These are phyloP conservation scores for Besnoitia besnoiti DNA, from an alignment of 169 alveolate species.

Conservation along the genomic window DNA sequence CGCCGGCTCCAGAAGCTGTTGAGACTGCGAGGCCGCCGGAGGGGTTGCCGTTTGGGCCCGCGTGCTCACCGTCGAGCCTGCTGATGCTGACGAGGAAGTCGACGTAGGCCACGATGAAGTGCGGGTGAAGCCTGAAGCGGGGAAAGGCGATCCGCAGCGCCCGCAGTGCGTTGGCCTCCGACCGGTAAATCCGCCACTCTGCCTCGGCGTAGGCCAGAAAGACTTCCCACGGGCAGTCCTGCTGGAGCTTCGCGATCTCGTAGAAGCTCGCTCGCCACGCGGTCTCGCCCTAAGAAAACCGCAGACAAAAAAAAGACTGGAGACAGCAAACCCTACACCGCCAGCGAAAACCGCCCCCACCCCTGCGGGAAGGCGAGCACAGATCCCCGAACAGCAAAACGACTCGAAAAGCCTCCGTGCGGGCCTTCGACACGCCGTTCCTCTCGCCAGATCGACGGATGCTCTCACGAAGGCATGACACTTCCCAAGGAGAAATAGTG, in stretches of 20 bases:
- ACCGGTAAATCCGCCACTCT: conserved; percentile 16
- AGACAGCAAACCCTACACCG: not conserved
- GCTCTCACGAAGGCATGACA: too few species aligned
- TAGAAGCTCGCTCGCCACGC: conserved; percentile 37
- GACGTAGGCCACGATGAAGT: conserved; percentile 39
- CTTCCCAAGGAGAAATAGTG: too few species aligned
- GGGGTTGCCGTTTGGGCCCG: too few species aligned
- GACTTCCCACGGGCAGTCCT: conserved; percentile 36
- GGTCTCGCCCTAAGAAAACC: not conserved
- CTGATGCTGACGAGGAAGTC: conserved; percentile 38
- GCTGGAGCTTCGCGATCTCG: conserved; percentile 14
- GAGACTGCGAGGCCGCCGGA: too few species aligned
- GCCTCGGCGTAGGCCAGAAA: conserved; percentile 14
- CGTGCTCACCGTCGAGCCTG: conserved; percentile 26
- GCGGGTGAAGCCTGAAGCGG: conserved; percentile 19
- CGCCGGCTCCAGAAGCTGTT: too few species aligned
- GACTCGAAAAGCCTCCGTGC: too few species aligned
- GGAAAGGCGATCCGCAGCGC: conserved; percentile 2
- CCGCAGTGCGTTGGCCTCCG: conserved; percentile 19
- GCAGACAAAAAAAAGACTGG: not conserved
- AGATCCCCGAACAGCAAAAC: too few species aligned
- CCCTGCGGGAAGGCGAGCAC: not conserved
- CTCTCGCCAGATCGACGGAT: too few species aligned
- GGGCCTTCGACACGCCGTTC: too few species aligned
- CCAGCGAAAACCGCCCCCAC: conserved; percentile 3